These are phyloP conservation scores for Beauveria sp. DNA, from an alignment of 2,329 filamentous ascomycete genomes.

Conservation along the genomic window DNA sequence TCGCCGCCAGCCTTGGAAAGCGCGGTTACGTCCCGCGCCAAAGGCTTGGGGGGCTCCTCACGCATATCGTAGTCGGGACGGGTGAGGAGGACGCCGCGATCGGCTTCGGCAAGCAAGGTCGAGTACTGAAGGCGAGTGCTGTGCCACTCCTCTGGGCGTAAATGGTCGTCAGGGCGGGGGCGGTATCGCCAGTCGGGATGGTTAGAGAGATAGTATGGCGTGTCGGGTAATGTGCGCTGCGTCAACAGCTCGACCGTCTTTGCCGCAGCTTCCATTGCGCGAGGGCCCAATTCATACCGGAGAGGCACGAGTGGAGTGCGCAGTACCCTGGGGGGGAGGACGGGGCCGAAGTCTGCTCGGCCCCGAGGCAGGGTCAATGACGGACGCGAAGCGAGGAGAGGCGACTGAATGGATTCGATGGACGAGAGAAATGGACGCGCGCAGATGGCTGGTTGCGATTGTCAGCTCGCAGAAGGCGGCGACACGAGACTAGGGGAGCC, in stretches of 20 bases:
- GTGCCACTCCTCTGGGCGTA: conserved; percentile 41
- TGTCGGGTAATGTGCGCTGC: conserved; percentile 43
- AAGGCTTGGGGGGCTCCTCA: conserved; percentile 38
- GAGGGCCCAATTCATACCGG: conserved; percentile 27
- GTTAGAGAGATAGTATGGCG: conserved; percentile 46
- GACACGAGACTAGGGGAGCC: neutral
- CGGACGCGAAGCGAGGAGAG: neutral
- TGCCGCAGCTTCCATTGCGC: conserved; percentile 52
- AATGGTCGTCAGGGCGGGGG: conserved; percentile 31
- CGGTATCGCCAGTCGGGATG: conserved; percentile 41
- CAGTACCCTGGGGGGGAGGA: conserved; percentile 16
- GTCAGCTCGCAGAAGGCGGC: neutral
- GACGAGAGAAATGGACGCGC: neutral
- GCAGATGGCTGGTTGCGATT: neutral
- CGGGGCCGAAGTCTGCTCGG: conserved; percentile 3
- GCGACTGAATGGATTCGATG: neutral
- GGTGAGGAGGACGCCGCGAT: conserved; percentile 50
- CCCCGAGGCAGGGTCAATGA: conserved; percentile 5
- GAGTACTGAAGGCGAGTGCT: conserved; percentile 46
- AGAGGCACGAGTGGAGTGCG: conserved; percentile 12
- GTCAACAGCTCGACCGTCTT: conserved; percentile 47
- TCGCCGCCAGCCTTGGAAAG: conserved; percentile 34
- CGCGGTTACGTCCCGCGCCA: conserved; percentile 27
- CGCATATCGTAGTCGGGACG: conserved; percentile 50
- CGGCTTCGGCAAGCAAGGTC: conserved; percentile 49